A percentile compares a stretch with the other conserved stretches of the same genome.
Evolutionary conservation across 148 eudicot species (phyloP).

Genomic region (Vaccinium vitisidaea): DNA sequence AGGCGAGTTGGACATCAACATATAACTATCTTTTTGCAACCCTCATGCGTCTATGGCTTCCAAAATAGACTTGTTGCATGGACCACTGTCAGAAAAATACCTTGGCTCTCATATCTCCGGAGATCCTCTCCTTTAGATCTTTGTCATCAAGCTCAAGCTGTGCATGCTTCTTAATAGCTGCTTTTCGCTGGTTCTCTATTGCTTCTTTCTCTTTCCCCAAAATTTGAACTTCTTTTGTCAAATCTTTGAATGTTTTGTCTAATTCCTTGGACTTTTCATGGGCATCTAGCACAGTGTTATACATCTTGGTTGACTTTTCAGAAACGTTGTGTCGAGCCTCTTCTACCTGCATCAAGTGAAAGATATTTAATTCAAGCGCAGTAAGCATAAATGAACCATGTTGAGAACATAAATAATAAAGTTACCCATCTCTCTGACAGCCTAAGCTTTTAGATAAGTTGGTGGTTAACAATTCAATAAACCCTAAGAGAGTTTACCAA

Average conservation of each 20-base stretch:
- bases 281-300: constrained; percentile 66
- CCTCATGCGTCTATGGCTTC: background rate
- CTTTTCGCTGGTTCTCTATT: constrained; percentile 62
- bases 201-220: constrained; percentile 78
- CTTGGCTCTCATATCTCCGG: constrained; percentile 56
- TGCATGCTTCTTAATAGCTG: constrained; percentile 70
- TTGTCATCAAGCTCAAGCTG: constrained; percentile 82
- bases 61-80: background rate
- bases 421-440: too few relatives aligned
- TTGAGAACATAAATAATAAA: too few relatives aligned
- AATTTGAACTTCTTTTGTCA: constrained; percentile 75
- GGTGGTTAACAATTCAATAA: too few relatives aligned
- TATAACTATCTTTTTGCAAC: background rate
- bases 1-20: constrained; percentile 5
- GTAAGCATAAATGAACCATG: background rate
- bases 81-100: constrained; percentile 29
- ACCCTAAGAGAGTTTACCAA: background rate
- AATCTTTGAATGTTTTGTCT: constrained; percentile 73
- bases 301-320: constrained; percentile 65
- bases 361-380: background rate
- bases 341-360: constrained; percentile 61
- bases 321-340: constrained; percentile 68
- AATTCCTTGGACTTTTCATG: constrained; percentile 80
- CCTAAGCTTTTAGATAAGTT: too few relatives aligned
- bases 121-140: constrained; percentile 76